Conservation (phyloP, 2,329 filamentous ascomycete species). For the Aspergillus hortae region DNA sequence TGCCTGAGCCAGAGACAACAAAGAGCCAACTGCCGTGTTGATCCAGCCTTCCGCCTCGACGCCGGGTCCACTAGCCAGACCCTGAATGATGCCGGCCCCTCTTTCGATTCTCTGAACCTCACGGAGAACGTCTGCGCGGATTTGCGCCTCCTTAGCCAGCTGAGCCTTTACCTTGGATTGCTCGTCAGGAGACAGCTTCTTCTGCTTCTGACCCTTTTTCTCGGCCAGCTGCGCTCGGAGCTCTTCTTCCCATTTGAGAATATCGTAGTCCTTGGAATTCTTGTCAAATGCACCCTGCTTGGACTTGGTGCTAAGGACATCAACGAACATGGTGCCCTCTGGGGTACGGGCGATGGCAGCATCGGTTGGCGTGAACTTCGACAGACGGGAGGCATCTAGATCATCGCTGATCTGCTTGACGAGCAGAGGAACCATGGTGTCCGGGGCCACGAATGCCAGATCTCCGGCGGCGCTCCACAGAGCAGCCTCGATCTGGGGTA, state of each 20-base stretch:
- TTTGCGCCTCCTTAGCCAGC: constrained; percentile 77
- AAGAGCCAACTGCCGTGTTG: constrained; percentile 68
- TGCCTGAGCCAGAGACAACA: constrained; percentile 68
- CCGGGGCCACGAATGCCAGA: constrained; percentile 87
- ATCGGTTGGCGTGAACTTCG: constrained; percentile 76
- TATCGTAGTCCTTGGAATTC: constrained; percentile 92
- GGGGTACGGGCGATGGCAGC: constrained; percentile 90
- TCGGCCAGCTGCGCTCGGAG: constrained; percentile 80
- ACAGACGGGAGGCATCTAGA: constrained; percentile 66
- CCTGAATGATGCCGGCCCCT: constrained; percentile 80
- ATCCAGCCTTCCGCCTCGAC: constrained; percentile 88
- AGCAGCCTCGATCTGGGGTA: constrained; percentile 54
- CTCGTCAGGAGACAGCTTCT: constrained; percentile 88
- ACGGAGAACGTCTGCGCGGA: constrained; percentile 67
- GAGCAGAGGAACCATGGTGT: constrained; percentile 71
- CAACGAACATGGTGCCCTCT: constrained; percentile 82
- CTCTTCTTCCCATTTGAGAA: constrained; percentile 95
- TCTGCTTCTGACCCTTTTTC: constrained; percentile 80
- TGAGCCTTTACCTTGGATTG: constrained; percentile 87
- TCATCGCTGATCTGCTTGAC: constrained; percentile 71
- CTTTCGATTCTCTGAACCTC: constrained; percentile 70
- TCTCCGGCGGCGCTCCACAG: constrained; percentile 85
- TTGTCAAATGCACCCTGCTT: constrained; percentile 71
- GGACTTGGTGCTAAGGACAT: constrained; percentile 82
- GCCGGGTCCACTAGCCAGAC: constrained; percentile 80